These are phyloP conservation scores for Phellinidium pouzarii DNA, from an alignment of 1,284 basidiomycete species.

Conservation along the genomic window DNA sequence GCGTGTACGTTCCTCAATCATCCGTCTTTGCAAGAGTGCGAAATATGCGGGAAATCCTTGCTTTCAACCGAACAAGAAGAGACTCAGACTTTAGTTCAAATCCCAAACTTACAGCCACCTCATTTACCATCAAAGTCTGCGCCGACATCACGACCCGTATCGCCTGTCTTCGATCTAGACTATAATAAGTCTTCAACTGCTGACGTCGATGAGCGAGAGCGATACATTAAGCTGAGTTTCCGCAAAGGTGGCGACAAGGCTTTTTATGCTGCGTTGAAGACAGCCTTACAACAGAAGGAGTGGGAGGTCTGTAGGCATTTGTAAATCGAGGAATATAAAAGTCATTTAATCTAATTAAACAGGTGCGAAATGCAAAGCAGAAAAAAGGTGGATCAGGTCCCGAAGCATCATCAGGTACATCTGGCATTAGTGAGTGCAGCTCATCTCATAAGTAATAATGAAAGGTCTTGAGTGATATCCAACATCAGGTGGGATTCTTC, in stretches of 20 bases:
- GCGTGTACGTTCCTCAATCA: slow-evolving; percentile 94
- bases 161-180: slow-evolving; percentile 38
- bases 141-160: slow-evolving; percentile 50
- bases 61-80: slow-evolving; percentile 20
- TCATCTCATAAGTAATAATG: neutral
- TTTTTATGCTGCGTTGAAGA: slow-evolving; percentile 78
- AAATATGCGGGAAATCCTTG: slow-evolving; percentile 80
- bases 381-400: neutral
- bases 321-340: slow-evolving; percentile 19
- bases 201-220: slow-evolving; percentile 26
- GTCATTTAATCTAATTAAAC: slow-evolving; percentile 24
- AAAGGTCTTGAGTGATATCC: neutral
- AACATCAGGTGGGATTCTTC: slow-evolving; percentile 13
- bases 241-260: slow-evolving; percentile 84
- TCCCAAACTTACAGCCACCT: slow-evolving; percentile 16
- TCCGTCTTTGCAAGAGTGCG: slow-evolving; percentile 68
- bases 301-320: slow-evolving; percentile 61
- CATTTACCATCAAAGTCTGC: slow-evolving; percentile 44
- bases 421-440: slow-evolving; percentile 46
- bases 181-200: slow-evolving; percentile 29
- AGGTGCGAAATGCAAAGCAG: neutral
- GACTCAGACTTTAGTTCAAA: slow-evolving; percentile 1
- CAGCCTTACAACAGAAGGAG: slow-evolving; percentile 67
- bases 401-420: slow-evolving; percentile 20
- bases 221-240: slow-evolving; percentile 75